Evolutionary conservation across 1,139 yeast genomes (phyloP), one percentile per base, ranked within the genome.

Genomic region (Yamadazyma diddensiae): DNA sequence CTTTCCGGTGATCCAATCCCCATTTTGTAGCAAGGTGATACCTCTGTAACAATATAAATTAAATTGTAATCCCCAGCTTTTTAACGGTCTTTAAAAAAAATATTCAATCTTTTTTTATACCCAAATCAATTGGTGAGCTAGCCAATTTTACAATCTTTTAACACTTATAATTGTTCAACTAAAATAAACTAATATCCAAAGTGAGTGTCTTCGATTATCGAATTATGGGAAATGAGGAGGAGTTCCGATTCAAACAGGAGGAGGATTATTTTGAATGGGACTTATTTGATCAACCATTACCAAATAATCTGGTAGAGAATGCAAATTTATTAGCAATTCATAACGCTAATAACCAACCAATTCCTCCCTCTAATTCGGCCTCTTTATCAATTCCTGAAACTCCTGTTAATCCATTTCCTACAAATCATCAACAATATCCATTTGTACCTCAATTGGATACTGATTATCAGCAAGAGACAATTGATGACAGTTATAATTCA

Each of bases 211-310:
- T 24, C 15, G 33, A 25, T 15, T 24, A 24, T 10, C 11, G 26
- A 13, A 26, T 26, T 14, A 31, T 31, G 34, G 21, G 21, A 14
- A 26, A 31, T 19, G 34, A 31, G 22, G 30, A 30, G 25, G 31
- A 29, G 26, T 24, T 16, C 15, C 20, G 12, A 3, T n/a, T 15
- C 3, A 29, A 29, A 24, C 24, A 31, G 12, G 34, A 31, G n/a
- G 31, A 23, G 21, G 34, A 26, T 12, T 18, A 21, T n/a, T 26
- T 31, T 6, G 34, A 26, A 8, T 31, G 34, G 34, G 21, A 13
- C 24, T 16, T 26, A 5, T 25, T 31, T 14, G 34, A 31, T 13
- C 34, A 26, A 15, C 16, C 19, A 9, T 13, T 19, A 9, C 7
- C 14, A 6, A 18, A 18, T 18, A 6, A 18, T 16, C 15, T 16